Conservation (phyloP, 768 basidiomycete genomes). For the Chiua virens region DNA sequence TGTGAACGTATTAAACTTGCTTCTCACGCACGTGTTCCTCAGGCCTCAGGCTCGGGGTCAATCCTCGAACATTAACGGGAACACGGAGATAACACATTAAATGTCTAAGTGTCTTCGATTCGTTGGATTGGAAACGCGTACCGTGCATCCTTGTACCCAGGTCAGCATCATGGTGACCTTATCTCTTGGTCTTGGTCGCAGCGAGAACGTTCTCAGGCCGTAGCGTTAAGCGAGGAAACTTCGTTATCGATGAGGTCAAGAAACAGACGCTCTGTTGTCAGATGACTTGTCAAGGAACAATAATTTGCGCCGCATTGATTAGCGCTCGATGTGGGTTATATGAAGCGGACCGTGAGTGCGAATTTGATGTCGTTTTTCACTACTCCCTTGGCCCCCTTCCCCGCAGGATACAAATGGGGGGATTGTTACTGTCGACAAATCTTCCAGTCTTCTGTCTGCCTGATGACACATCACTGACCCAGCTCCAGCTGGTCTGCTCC, state of each 20-base stretch:
- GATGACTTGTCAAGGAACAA: background rate
- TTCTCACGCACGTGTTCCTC: background rate
- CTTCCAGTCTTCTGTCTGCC: no score
- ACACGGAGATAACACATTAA: no score
- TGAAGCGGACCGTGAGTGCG: background rate
- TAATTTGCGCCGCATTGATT: background rate
- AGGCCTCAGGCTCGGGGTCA: no score
- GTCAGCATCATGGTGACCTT: background rate
- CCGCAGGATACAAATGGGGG: no score
- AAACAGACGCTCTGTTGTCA: background rate
- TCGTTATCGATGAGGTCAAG: background rate
- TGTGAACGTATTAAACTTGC: background rate
- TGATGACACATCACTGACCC: background rate
- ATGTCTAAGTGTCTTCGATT: background rate
- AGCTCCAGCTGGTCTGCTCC: background rate
- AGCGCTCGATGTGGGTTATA: background rate
- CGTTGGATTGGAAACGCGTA: background rate
- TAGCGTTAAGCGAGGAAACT: constrained; percentile 5
- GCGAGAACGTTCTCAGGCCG: background rate
- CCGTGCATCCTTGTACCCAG: background rate
- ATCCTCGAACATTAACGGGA: background rate
- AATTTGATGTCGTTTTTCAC: no score
- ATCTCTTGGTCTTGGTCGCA: background rate
- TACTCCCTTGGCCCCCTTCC: no score
- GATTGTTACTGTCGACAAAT: background rate